Conservation (phyloP, 139 green algal genomes). For the Coccomyxa sp. region DNA sequence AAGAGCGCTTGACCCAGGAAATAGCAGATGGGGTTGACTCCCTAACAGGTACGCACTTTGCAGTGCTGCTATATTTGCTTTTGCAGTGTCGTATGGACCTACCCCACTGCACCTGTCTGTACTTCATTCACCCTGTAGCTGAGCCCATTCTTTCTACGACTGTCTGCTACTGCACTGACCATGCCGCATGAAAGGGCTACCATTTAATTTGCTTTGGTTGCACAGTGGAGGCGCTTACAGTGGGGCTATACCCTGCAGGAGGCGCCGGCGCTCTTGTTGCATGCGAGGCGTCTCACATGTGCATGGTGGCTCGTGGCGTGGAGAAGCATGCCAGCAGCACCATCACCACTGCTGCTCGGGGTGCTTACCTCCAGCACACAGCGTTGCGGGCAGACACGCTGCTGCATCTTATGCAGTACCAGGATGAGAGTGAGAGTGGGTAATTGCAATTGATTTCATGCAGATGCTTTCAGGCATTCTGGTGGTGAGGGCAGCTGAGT, state of each 20-base stretch:
- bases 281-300: constrained; percentile 89
- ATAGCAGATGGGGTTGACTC: constrained; percentile 61
- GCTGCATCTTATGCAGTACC: no score
- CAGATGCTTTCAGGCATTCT: no score
- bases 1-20: constrained; percentile 89
- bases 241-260: neutral
- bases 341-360: constrained; percentile 51
- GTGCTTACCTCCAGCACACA: constrained; percentile 7
- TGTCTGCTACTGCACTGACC: neutral
- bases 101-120: neutral
- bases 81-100: neutral
- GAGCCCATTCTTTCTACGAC: neutral
- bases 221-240: neutral
- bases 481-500: no score
- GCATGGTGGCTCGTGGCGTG: constrained; percentile 93
- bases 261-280: constrained; percentile 69
- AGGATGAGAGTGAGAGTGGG: no score
- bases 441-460: no score
- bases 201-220: neutral
- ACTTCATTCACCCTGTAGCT: neutral
- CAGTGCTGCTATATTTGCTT: neutral
- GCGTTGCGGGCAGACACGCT: no score
- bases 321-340: constrained; percentile 83
- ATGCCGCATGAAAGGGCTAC: neutral
- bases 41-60: constrained; percentile 15